Conservation (phyloP, 2,329 filamentous ascomycete species). For the Trichoderma oligosporum region DNA sequence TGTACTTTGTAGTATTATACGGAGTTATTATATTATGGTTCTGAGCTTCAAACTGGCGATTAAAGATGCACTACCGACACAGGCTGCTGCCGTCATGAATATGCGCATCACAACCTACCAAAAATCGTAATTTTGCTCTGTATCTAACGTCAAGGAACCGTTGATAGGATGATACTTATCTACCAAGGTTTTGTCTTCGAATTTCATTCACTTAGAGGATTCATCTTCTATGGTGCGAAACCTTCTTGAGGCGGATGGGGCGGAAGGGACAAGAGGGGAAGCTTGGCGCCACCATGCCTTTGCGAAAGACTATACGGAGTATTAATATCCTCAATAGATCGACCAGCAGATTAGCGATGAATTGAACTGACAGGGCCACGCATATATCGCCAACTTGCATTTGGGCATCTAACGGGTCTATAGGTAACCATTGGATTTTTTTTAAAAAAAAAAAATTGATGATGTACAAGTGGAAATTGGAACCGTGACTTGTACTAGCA, state of each 20-base stretch:
- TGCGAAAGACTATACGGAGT: neutral
- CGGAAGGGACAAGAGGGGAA: conserved; percentile 1
- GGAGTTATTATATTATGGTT: neutral
- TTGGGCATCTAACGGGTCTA: too few relatives aligned
- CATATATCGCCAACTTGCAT: too few relatives aligned
- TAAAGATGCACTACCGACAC: neutral
- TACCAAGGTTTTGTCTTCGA: neutral
- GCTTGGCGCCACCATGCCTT: conserved; percentile 15
- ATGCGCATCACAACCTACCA: neutral
- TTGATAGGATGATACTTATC: neutral
- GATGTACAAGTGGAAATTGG: too few relatives aligned
- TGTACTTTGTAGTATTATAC: too few relatives aligned
- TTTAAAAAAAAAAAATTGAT: neutral
- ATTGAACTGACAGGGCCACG: neutral
- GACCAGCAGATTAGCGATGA: conserved; percentile 8
- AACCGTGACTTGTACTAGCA: too few relatives aligned
- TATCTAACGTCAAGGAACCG: neutral
- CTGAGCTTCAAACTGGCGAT: neutral
- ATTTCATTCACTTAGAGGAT: conserved; percentile 1
- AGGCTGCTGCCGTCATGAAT: neutral
- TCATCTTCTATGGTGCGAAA: neutral
- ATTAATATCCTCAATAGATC: conserved; percentile 3
- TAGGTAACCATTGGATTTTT: neutral
- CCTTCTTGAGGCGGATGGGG: neutral
- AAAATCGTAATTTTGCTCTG: neutral